Conservation (phyloP, 225 moss, liverwort and hornwort species). For the Polytrichum commune region DNA sequence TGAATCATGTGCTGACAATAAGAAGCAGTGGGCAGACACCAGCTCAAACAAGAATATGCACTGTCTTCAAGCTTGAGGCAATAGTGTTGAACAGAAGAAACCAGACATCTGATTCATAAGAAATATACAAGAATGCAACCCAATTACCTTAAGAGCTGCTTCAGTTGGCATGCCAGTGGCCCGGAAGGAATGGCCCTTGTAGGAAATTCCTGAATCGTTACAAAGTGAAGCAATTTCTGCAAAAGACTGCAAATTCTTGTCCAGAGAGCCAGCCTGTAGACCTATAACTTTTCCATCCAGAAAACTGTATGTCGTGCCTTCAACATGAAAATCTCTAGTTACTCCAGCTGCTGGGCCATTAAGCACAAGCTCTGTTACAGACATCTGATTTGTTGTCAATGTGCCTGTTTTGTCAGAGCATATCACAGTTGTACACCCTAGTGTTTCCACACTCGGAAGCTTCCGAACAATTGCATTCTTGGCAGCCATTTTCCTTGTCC, state of each 20-base stretch:
- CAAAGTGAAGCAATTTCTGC: conserved; percentile 77
- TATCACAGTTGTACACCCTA: conserved; percentile 93
- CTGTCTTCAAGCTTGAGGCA: no score
- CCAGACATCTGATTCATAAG: background rate
- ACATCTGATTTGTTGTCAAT: conserved; percentile 94
- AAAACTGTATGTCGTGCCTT: conserved; percentile 83
- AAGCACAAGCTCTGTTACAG: conserved; percentile 78
- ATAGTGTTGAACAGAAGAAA: no score
- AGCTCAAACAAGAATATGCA: no score
- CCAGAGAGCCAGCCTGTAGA: conserved; percentile 49
- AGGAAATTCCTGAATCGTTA: conserved; percentile 76
- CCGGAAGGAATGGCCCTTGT: conserved; percentile 57
- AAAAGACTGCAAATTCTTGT: conserved; percentile 62
- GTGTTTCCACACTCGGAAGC: conserved; percentile 87
- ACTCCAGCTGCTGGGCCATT: conserved; percentile 49
- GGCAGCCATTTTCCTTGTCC: conserved; percentile 93
- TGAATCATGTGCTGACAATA: no score
- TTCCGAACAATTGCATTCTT: conserved; percentile 96
- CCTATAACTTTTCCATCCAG: conserved; percentile 65
- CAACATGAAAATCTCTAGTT: conserved; percentile 81
- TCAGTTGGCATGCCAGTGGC: conserved; percentile 94
- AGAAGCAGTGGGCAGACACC: no score
- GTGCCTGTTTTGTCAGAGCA: conserved; percentile 98
- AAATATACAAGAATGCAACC: background rate
- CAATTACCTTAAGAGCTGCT: conserved; percentile 73